These are phyloP conservation scores for Andrographis paniculata DNA, from an alignment of 305 asterid species.

Conservation along the genomic window DNA sequence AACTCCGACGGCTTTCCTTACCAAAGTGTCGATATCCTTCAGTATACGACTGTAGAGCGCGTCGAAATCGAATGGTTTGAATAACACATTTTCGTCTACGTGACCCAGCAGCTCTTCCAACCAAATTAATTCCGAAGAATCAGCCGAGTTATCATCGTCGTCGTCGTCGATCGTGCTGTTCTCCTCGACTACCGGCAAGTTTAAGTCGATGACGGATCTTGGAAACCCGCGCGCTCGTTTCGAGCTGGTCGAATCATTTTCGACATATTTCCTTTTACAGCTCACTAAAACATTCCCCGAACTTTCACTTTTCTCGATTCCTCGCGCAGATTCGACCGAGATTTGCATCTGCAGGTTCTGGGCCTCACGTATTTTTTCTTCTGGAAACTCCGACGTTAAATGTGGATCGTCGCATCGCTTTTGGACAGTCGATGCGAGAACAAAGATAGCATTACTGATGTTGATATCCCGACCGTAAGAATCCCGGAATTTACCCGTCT, in stretches of 20 bases:
- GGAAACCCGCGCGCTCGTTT: constrained; percentile 29
- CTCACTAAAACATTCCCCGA: constrained; percentile 28
- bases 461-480: constrained; percentile 56
- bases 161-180: constrained; percentile 28
- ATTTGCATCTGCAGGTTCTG: constrained; percentile 53
- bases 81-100: constrained; percentile 50
- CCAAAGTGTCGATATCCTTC: constrained; percentile 34
- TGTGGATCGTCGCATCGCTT: constrained; percentile 24
- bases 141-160: constrained; percentile 25
- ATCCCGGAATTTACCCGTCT: constrained; percentile 67
- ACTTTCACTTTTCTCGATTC: constrained; percentile 20
- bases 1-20: constrained; percentile 36
- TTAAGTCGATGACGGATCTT: constrained; percentile 58
- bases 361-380: constrained; percentile 59
- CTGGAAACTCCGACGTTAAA: constrained; percentile 41
- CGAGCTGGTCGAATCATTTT: too few relatives aligned
- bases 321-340: constrained; percentile 23
- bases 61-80: constrained; percentile 63
- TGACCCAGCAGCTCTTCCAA: constrained; percentile 46
- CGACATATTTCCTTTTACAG: constrained; percentile 18
- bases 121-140: constrained; percentile 54
- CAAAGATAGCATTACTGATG: constrained; percentile 47
- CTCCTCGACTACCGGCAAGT: constrained; percentile 58
- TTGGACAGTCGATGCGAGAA: constrained; percentile 36
- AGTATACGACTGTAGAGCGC: constrained; percentile 41